Evolutionary conservation across 2,329 filamentous ascomycete species (phyloP), one percentile per base, ranked within the genome.

Genomic region (Metarhizium robertsii): DNA sequence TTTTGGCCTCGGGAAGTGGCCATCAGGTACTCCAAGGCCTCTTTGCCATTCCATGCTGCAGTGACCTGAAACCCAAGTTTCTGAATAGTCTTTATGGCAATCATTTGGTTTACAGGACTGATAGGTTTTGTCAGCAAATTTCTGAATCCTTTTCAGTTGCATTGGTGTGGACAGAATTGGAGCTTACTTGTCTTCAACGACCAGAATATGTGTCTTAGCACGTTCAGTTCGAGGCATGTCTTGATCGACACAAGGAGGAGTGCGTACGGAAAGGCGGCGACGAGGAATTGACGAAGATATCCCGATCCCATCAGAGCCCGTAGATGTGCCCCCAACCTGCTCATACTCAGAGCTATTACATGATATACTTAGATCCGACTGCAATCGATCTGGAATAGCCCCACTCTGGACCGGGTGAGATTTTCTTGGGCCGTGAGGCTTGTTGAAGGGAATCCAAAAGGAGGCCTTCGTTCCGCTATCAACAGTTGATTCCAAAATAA

Each of bases 151-250:
- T 25, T 25, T 45, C 42, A 45, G 6, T 18, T 20, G 11, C 14
- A 5, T 18, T 50, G 3, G 25, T 20, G 6, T 14, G 48, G 16
- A 6, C 16, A 51, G 8, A 25, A 25, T 40, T 14, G 6, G 14
- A 18, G 75, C 81, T 75, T 73, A 84, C 81, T 92, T 91, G 66
- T 92, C 89, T 69, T 92, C 89, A 2, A 92, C 88, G 1, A 94
- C 82, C 20, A 92, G 71, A n/a, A 92, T 75, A 50, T 88, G 81
- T 6, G 85, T 77, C 42, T 81, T 79, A 54, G 79, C 74, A 54
- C 88, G 77, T 54, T 88, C 85, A 2, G 75, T 68, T 16, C 74
- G 70, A 3, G 79, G 71, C 2, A 88, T 65, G 18, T 79, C 79
- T 49, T 77, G 67, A 2, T 76, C 74, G 4, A 71, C 63, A n/a